phyloP scores from a whole-genome alignment of 192 early-diverging fungal genomes.

The Mycoemilia scoparia region DNA sequence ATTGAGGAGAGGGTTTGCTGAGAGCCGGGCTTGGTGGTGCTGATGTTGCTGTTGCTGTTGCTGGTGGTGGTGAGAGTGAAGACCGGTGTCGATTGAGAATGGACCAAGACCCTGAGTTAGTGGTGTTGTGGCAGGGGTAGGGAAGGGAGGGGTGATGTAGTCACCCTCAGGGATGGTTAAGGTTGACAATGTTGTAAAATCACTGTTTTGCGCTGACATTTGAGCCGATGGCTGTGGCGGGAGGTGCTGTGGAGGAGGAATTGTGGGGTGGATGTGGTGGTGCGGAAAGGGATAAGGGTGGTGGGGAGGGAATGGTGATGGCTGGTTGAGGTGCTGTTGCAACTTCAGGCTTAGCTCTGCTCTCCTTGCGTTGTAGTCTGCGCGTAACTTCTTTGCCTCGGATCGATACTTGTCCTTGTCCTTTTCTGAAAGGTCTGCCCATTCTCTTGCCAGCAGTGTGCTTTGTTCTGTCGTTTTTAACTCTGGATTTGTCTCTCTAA shows the following conservation, averaged over 20 bases:
- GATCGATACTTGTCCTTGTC: conserved; percentile 36
- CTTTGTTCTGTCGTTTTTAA: conserved; percentile 45
- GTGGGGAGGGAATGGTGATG: conserved; percentile 8
- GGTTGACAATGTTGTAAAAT: too few relatives aligned
- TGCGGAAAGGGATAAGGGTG: conserved; percentile 3
- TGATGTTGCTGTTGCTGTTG: not conserved
- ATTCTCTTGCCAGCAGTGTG: conserved; percentile 46
- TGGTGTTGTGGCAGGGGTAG: too few relatives aligned
- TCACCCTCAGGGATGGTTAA: too few relatives aligned
- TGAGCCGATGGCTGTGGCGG: too few relatives aligned
- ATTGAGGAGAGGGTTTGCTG: not conserved
- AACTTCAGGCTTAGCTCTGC: conserved; percentile 37
- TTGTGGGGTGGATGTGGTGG: conserved; percentile 1
- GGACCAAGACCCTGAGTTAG: too few relatives aligned
- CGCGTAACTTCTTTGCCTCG: conserved; percentile 37
- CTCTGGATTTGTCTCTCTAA: conserved; percentile 34
- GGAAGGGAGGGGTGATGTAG: too few relatives aligned
- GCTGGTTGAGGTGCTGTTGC: conserved; percentile 30
- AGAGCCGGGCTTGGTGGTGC: conserved; percentile 1
- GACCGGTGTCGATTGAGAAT: too few relatives aligned
- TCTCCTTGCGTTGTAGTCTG: conserved; percentile 34
- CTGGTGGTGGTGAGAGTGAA: too few relatives aligned
- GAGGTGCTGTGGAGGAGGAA: not conserved
- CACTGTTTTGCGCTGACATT: too few relatives aligned
- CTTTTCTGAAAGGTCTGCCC: conserved; percentile 34